Percentiles rank a stretch among this genome's conserved stretches.
Conservation (phyloP, 164 flowering plant genomes). For the Akebia trifoliata region DNA sequence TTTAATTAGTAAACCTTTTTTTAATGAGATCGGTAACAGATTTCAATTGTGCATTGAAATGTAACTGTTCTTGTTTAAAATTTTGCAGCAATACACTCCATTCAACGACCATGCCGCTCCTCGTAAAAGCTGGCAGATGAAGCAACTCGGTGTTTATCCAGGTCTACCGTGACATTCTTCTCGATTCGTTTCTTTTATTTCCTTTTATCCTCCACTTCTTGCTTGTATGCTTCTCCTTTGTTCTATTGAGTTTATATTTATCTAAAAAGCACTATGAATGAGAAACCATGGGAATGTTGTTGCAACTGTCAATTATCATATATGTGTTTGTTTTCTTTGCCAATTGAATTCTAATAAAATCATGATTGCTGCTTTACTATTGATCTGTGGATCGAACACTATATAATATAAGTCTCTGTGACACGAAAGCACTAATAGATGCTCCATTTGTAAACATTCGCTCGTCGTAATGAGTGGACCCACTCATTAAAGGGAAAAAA, state of each 20-base stretch:
- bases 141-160: constrained; percentile 49
- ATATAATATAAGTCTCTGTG: too few relatives aligned
- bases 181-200: constrained; percentile 10
- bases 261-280: constrained; percentile 16
- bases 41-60: too few relatives aligned
- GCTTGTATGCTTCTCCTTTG: background rate
- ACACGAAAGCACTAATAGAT: too few relatives aligned
- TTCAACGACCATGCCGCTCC: constrained; percentile 62
- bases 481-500: too few relatives aligned
- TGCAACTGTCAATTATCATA: constrained; percentile 14
- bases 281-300: constrained; percentile 23
- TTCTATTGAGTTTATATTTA: constrained; percentile 21
- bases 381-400: background rate
- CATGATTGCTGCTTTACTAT: constrained; percentile 11
- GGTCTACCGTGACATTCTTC: constrained; percentile 21
- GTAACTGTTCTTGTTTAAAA: background rate
- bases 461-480: too few relatives aligned
- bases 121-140: constrained; percentile 73
- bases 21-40: too few relatives aligned
- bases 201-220: constrained; percentile 10
- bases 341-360: constrained; percentile 12
- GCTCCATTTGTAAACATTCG: too few relatives aligned
- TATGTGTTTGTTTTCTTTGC: constrained; percentile 7
- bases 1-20: too few relatives aligned
- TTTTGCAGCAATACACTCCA: constrained; percentile 71